Evolutionary conservation across 176 grass and related monocot genomes (phyloP).

Genomic region (Thinopyrum elongatum): DNA sequence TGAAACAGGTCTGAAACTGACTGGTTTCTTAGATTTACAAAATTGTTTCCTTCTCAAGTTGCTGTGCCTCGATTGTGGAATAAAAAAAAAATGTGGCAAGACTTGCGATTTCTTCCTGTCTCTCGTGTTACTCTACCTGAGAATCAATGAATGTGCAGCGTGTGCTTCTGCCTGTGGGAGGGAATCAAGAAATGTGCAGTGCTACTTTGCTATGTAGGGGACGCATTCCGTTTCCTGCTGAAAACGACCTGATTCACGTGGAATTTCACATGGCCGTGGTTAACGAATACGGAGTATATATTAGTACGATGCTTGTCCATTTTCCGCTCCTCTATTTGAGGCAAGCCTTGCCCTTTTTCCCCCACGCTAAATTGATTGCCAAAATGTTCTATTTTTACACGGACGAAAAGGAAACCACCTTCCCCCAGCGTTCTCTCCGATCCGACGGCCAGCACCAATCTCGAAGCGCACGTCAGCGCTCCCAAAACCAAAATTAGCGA

Average conservation of each 20-base stretch:
- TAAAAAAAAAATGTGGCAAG: neutral
- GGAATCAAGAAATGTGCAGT: conserved; percentile 1
- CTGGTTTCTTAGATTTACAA: neutral
- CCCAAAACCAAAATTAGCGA: neutral
- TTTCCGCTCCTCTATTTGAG: neutral
- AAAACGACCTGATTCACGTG: neutral
- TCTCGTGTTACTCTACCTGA: neutral
- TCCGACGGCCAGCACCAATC: conserved; percentile 22
- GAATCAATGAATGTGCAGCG: neutral
- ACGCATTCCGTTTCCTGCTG: neutral
- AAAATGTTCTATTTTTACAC: neutral
- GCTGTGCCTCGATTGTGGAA: neutral
- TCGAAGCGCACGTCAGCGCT: neutral
- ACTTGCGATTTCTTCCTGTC: neutral
- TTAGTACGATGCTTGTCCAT: neutral
- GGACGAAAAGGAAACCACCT: neutral
- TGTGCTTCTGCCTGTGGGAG: too few species aligned
- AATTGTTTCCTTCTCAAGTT: neutral
- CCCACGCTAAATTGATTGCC: neutral
- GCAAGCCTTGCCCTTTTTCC: neutral
- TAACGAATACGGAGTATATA: neutral
- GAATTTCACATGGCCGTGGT: neutral
- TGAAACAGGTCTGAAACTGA: neutral
- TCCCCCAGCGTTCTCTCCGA: neutral
- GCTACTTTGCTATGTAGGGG: neutral